Percentiles rank a stretch among this genome's conserved stretches.
These are phyloP conservation scores for Metschnikowia lunata DNA, from an alignment of 805 yeast species.

Conservation along the genomic window DNA sequence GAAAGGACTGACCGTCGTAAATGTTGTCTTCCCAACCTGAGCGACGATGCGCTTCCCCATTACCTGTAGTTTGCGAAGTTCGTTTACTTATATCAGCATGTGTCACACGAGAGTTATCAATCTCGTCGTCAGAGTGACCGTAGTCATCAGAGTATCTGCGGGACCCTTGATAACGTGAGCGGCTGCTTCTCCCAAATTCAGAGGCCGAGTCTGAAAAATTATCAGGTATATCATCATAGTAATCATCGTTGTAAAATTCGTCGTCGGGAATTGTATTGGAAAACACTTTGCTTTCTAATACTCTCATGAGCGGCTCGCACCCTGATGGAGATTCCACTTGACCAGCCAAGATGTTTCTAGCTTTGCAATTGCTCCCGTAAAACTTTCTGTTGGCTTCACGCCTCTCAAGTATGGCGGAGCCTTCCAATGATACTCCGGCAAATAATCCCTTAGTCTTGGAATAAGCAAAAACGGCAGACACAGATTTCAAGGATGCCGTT, in stretches of 20 bases:
- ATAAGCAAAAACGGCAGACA: constrained; percentile 88
- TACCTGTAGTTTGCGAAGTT: constrained; percentile 9
- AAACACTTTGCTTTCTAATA: constrained; percentile 82
- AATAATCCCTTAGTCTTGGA: constrained; percentile 94
- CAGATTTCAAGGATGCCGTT: constrained; percentile 79
- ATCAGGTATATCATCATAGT: constrained; percentile 68
- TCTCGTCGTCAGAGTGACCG: constrained; percentile 34
- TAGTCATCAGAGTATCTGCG: constrained; percentile 30
- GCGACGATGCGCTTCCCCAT: constrained; percentile 24
- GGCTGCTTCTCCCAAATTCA: constrained; percentile 23
- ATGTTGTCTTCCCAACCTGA: constrained; percentile 82
- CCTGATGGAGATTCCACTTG: constrained; percentile 91
- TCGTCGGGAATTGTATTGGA: constrained; percentile 46
- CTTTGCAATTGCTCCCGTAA: constrained; percentile 84
- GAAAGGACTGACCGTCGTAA: constrained; percentile 47
- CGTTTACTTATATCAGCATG: constrained; percentile 19
- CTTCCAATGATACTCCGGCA: constrained; percentile 97
- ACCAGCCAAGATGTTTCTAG: constrained; percentile 80
- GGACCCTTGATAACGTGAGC: constrained; percentile 15
- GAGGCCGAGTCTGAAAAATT: constrained; percentile 57
- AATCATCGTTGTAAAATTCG: constrained; percentile 58
- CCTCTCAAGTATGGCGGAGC: constrained; percentile 93
- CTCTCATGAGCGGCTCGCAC: constrained; percentile 80
- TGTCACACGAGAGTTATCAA: constrained; percentile 28
- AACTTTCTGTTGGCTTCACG: constrained; percentile 95